Conservation (phyloP, 2,329 filamentous ascomycete species). For the Claviceps arundinis region DNA sequence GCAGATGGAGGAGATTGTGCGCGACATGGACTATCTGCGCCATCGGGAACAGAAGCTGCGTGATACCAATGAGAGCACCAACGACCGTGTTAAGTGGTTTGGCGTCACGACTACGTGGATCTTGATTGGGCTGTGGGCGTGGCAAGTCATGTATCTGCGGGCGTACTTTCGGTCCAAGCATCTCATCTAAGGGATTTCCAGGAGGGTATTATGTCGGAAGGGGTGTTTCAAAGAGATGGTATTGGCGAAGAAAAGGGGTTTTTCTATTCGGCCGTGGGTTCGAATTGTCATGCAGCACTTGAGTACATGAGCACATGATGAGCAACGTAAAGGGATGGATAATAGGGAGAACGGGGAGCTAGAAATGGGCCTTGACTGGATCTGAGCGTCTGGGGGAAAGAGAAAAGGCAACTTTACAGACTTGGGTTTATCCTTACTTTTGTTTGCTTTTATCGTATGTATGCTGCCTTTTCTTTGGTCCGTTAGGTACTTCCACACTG, state of each 20-base stretch:
- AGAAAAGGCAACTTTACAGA: no score
- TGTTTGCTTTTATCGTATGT: no score
- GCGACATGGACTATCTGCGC: conserved; percentile 93
- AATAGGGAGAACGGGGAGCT: no score
- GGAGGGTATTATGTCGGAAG: conserved; percentile 5
- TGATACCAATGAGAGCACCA: conserved; percentile 99
- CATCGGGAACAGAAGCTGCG: conserved; percentile 82
- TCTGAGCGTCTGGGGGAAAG: no score
- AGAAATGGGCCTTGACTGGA: no score
- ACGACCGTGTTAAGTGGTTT: conserved; percentile 98
- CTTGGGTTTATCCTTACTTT: no score
- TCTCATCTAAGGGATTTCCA: conserved; percentile 18
- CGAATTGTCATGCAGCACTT: no score
- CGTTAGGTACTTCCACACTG: no score
- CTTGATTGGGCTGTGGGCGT: conserved; percentile 75
- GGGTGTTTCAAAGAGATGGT: not conserved
- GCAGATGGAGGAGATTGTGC: conserved; percentile 74
- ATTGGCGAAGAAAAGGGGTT: not conserved
- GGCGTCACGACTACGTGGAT: conserved; percentile 87
- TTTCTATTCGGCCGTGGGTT: not conserved
- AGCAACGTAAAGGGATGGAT: not conserved
- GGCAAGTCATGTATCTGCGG: conserved; percentile 96
- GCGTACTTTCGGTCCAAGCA: conserved; percentile 73
- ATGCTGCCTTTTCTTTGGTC: no score
- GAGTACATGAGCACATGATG: not conserved